phyloP scores from a whole-genome alignment of 202 grass and related monocot genomes.

The Elaeis oleifera region DNA sequence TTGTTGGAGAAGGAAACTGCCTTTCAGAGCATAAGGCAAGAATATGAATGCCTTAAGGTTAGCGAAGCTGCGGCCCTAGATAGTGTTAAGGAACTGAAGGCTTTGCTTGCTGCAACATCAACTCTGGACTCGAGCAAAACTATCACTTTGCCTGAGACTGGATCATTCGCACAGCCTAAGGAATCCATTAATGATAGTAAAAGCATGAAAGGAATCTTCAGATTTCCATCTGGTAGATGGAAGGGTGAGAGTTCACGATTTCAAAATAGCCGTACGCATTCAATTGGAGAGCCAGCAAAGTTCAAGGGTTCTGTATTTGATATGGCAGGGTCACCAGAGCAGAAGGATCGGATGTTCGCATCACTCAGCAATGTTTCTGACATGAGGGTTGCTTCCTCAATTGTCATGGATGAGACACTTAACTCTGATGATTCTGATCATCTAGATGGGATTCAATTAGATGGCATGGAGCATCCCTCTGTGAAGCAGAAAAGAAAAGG shows the following conservation, averaged over 20 bases:
- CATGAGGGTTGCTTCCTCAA: conserved; percentile 20
- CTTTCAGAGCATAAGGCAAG: conserved; percentile 57
- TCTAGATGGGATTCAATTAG: conserved; percentile 17
- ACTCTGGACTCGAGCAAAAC: conserved; percentile 32
- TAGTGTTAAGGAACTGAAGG: conserved; percentile 62
- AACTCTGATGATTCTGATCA: conserved; percentile 31
- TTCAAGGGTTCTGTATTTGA: conserved; percentile 6
- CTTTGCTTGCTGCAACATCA: conserved; percentile 60
- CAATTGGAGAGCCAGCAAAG: conserved; percentile 9
- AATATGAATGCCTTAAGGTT: conserved; percentile 72
- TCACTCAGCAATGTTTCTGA: conserved; percentile 30
- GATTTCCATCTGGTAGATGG: conserved; percentile 8
- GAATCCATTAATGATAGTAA: conserved; percentile 23
- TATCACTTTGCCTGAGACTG: neutral
- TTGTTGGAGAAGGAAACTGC: conserved; percentile 52
- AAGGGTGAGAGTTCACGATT: neutral
- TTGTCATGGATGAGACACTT: conserved; percentile 7
- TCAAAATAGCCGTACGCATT: conserved; percentile 15
- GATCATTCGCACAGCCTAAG: conserved; percentile 6
- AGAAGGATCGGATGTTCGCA: conserved; percentile 9
- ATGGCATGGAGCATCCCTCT: conserved; percentile 20
- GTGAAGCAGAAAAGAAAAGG: conserved; percentile 38
- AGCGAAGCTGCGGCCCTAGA: conserved; percentile 59
- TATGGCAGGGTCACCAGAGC: neutral
- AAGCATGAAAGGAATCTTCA: conserved; percentile 4